Evolutionary conservation across 352 stramenopile genomes (phyloP).

Genomic region (Pythium monospermum): DNA sequence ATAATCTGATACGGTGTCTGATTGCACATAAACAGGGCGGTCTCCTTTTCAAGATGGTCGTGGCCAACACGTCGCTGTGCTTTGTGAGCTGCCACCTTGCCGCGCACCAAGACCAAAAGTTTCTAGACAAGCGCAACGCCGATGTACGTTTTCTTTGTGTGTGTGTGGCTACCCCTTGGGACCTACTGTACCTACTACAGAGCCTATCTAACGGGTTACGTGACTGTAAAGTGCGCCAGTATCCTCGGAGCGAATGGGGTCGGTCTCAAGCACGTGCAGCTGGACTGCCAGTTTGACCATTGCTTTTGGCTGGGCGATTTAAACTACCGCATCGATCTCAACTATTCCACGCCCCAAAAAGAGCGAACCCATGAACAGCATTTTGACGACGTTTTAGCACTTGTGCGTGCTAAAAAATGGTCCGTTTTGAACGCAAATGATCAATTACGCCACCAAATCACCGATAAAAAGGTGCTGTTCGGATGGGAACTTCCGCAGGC

Average conservation of each 20-base stretch:
- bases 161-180: too few species aligned
- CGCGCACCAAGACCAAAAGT: conserved; percentile 81
- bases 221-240: conserved; percentile 42
- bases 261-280: conserved; percentile 54
- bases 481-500: conserved; percentile 60
- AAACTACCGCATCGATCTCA: conserved; percentile 82
- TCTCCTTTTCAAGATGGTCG: conserved; percentile 64
- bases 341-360: conserved; percentile 28
- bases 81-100: conserved; percentile 86
- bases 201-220: not conserved
- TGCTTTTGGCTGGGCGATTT: conserved; percentile 86
- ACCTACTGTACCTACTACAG: too few species aligned
- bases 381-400: conserved; percentile 52
- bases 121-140: conserved; percentile 79
- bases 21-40: conserved; percentile 39
- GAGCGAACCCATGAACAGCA: conserved; percentile 63
- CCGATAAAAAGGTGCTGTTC: conserved; percentile 43
- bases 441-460: conserved; percentile 68
- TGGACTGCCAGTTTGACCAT: conserved; percentile 83
- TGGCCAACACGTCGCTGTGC: conserved; percentile 78
- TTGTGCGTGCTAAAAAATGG: conserved; percentile 65
- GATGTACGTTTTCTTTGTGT: conserved; percentile 41
- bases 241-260: conserved; percentile 63
- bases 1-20: not conserved
- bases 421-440: conserved; percentile 59